Evolutionary conservation across 208 protist species (phyloP).

Genomic region (Herpetomonas tarakana): DNA sequence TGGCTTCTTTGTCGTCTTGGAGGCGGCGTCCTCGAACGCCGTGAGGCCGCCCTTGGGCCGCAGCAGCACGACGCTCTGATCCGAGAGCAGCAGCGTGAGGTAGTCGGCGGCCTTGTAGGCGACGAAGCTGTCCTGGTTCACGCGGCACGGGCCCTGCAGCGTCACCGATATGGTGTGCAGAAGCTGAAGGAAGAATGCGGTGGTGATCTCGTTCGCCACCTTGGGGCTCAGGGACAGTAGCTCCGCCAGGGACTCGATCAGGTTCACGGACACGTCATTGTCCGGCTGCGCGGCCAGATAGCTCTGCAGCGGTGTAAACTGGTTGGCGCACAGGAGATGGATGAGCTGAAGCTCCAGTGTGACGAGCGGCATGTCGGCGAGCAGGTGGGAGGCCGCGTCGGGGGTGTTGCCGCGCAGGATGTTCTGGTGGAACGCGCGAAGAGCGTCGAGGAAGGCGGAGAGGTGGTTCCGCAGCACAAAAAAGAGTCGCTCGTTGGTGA

Average conservation of each 20-base stretch:
- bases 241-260: conserved; percentile 55
- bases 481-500: conserved; percentile 39
- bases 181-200: conserved; percentile 36
- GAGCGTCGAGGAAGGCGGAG: conserved; percentile 23
- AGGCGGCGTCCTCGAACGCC: conserved; percentile 3
- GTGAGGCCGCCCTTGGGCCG: conserved; percentile 3
- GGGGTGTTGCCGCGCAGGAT: conserved; percentile 18
- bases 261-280: conserved; percentile 53
- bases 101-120: conserved; percentile 43
- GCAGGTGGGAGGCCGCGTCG: conserved; percentile 21
- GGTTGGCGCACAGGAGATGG: conserved; percentile 64
- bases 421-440: conserved; percentile 22
- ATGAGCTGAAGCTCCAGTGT: conserved; percentile 45
- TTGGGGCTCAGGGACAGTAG: conserved; percentile 35
- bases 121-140: conserved; percentile 57
- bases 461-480: conserved; percentile 44
- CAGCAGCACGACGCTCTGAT: neutral
- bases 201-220: conserved; percentile 34
- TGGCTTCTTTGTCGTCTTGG: neutral
- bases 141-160: conserved; percentile 46
- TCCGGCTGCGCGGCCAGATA: conserved; percentile 57
- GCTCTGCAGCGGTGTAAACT: conserved; percentile 52
- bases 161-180: conserved; percentile 42
- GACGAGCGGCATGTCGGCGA: conserved; percentile 21
- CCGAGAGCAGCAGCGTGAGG: conserved; percentile 33